Evolutionary conservation across 2,329 filamentous ascomycete species (phyloP).

Genomic region (Botryosphaeria dothidea): DNA sequence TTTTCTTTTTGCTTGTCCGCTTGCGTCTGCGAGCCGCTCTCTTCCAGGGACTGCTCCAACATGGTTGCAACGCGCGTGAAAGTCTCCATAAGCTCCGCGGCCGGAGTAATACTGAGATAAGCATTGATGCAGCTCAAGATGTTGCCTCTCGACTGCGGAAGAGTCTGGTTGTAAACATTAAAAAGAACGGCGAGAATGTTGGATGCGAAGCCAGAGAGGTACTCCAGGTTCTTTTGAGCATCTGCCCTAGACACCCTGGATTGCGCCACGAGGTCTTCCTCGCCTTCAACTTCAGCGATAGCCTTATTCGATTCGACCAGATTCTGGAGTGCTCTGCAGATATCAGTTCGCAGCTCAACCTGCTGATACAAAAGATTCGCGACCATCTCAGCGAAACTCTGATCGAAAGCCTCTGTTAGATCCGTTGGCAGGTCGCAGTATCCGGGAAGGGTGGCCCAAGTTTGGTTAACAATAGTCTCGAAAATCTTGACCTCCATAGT

Average conservation of each 20-base stretch:
- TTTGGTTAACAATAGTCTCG: conserved; percentile 92
- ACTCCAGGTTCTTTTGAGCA: conserved; percentile 77
- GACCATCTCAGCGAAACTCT: conserved; percentile 83
- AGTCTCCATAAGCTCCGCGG: conserved; percentile 77
- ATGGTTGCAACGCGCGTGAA: conserved; percentile 85
- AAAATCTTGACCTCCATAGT: conserved; percentile 97
- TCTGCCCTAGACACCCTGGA: conserved; percentile 73
- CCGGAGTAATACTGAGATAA: conserved; percentile 84
- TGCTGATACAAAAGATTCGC: conserved; percentile 93
- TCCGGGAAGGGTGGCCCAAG: conserved; percentile 89
- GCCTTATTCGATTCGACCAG: conserved; percentile 90
- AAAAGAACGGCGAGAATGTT: conserved; percentile 97
- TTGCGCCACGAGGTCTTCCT: conserved; percentile 73
- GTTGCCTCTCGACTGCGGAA: conserved; percentile 86
- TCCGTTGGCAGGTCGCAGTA: conserved; percentile 94
- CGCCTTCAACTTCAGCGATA: conserved; percentile 68
- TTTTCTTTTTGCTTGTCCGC: conserved; percentile 62
- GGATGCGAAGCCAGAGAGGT: conserved; percentile 75
- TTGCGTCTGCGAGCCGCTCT: conserved; percentile 62
- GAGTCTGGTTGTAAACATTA: conserved; percentile 96
- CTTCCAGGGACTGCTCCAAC: conserved; percentile 70
- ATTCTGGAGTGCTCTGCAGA: conserved; percentile 83
- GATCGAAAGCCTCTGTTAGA: conserved; percentile 67
- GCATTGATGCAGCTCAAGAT: conserved; percentile 94
- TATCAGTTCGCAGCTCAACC: conserved; percentile 78